Base-by-base conservation (phyloP, 106 monocot species). In the Dendrobium catenatum region DNA sequence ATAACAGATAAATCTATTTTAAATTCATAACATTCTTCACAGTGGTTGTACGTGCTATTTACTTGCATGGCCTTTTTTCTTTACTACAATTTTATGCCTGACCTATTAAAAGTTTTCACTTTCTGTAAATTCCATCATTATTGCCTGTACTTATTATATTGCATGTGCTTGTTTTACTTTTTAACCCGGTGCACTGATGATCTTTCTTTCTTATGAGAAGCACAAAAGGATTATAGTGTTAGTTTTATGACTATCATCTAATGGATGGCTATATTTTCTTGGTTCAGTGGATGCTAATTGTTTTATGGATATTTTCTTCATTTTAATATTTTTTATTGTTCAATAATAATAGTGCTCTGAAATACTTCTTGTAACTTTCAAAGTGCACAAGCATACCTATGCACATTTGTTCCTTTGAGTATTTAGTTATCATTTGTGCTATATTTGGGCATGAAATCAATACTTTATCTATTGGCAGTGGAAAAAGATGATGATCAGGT, bases 401-500 rank as follows among this genome's bases (percentile, higher is more conserved):
- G 77, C 49, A 54, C 29, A 22, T 78, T 56, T 10, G 18, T 43
- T 66, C 9, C 2, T 66, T 11, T 40, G 18, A 78, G 33, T 46
- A 48, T 68, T 20, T 67, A 68, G 70, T 42, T 78, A 47, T 58
- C 47, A 44, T 68, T 37, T 55, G 59, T 9, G 5, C 20, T 76
- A 5, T 81, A 24, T 49, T 80, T 76, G 20, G 31, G 73, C 66
- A 18, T 76, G 18, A 56, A 40, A 20, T 76, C 17, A 41, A 44
- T 37, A 42, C 17, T 77, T 76, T 79, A 17, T 54, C 31, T 55
- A 7, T 31, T 89, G 64, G 61, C 88, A 97, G 98, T 99, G 98
- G 98, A 91, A 78, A 84, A 93, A 88, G 84, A 84, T 95, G 70
- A 76, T 90, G 24, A 75, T 76, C 42, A 93, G 85, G 82, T 72